Evolutionary conservation across 805 yeast genomes (phyloP), one percentile per base, ranked within the genome.

Genomic region (Barnettozyma vustinii): DNA sequence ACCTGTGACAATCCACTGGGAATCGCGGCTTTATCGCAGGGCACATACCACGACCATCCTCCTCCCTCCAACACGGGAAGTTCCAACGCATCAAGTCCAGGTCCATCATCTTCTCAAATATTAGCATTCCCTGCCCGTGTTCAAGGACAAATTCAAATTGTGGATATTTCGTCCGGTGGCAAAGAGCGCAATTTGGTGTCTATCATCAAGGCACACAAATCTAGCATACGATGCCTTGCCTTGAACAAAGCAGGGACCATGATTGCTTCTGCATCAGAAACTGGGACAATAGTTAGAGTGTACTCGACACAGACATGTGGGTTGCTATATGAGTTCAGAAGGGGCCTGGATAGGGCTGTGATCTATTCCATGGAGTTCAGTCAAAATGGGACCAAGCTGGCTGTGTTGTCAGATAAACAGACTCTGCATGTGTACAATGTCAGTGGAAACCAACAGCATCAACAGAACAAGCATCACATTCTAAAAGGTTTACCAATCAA

Each of bases 311-410:
- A 73, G 45, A 80, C 78, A 32, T 84, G 95, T 25, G 75, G 84
- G 1, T 69, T 88, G 45, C 59, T 88, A n/a, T 84, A 77, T 60
- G 97, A 89, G 63, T 91, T 91, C 59, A 73, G 98, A 56, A 73
- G 99, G 45, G 99, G 99, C 0, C 63, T 91, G 19, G 98, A 94
- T 64, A 76, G 83, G 46, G 97, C 97, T 1, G 72, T 75, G 16
- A 78, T 94, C 8, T 86, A 85, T 37, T 84, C 94, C 8, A 83
- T 94, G 84, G 81, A 81, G 47, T 90, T 92, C 63, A 84, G 92
- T 5, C 90, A 87, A 9, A 76, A 81, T 55, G 91, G 89, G 42
- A 66, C 80, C 10, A 79, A 81, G 58, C 71, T 94, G 44, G 97
- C 97, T 0, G 90, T 89, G 6, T 70, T 94, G 21, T 84, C 96